Evolutionary conservation across 495 filamentous ascomycete species (phyloP).

Genomic region (Penicillium longicatenatum): DNA sequence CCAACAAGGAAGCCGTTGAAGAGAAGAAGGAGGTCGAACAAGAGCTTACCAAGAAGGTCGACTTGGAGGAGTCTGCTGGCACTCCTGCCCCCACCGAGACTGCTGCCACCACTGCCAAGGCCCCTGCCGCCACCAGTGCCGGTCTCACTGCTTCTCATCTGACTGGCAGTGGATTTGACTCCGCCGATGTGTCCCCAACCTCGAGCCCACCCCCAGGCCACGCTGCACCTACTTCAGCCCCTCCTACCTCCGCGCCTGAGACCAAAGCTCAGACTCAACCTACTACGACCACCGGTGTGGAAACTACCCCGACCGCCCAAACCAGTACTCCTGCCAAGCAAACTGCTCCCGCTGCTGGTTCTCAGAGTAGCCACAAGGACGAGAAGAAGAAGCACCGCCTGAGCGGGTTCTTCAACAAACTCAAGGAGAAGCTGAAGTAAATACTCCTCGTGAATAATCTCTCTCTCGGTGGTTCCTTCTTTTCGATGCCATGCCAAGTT

Average conservation of each 20-base stretch:
- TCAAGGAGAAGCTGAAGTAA: constrained; percentile 54
- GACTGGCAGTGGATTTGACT: constrained; percentile 25
- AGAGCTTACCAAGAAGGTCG: constrained; percentile 61
- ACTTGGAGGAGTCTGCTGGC: constrained; percentile 49
- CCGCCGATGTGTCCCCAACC: constrained; percentile 47
- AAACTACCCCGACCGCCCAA: constrained; percentile 20
- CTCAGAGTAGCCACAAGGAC: constrained; percentile 31
- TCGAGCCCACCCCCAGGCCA: constrained; percentile 37
- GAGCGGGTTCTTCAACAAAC: constrained; percentile 50
- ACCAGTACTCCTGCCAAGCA: constrained; percentile 20
- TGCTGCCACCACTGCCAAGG: constrained; percentile 45
- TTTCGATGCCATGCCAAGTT: not conserved
- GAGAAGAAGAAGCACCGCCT: constrained; percentile 52
- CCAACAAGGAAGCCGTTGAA: constrained; percentile 63
- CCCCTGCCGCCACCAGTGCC: constrained; percentile 32
- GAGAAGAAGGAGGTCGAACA: constrained; percentile 78
- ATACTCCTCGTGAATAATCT: constrained; percentile 1
- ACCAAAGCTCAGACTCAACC: not conserved
- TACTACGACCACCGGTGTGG: constrained; percentile 29
- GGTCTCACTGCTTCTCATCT: not conserved
- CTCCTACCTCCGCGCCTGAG: not conserved
- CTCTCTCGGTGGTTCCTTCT: not conserved
- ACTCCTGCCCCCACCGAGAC: constrained; percentile 53
- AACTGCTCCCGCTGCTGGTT: constrained; percentile 7
- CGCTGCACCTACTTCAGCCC: constrained; percentile 14